phyloP scores from a whole-genome alignment of 2,329 filamentous ascomycete genomes.

The Cryphonectria carpinicola region DNA sequence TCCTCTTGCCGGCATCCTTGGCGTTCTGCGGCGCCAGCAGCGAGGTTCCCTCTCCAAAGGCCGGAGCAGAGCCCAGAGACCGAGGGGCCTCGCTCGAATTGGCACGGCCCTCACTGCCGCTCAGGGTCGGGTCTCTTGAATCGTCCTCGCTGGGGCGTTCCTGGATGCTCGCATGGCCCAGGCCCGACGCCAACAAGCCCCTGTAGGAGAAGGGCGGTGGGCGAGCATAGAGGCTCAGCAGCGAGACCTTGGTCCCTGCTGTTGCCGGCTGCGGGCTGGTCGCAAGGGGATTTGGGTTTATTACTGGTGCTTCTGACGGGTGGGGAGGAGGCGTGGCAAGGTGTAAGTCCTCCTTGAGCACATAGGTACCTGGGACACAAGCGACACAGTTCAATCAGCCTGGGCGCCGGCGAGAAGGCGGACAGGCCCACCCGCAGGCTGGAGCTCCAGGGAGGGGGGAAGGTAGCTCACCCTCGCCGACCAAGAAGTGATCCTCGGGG shows the following conservation, averaged over 20 bases:
- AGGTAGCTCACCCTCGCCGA: conserved; percentile 76
- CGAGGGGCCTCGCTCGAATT: conserved; percentile 57
- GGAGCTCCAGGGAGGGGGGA: neutral
- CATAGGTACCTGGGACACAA: conserved; percentile 72
- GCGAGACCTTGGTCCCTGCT: conserved; percentile 80
- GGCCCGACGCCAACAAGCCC: conserved; percentile 54
- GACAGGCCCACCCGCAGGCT: conserved; percentile 4
- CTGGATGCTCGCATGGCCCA: conserved; percentile 57
- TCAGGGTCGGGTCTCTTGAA: conserved; percentile 63
- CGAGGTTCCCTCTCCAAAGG: conserved; percentile 86
- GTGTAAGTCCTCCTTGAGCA: conserved; percentile 86
- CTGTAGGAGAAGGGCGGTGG: conserved; percentile 60
- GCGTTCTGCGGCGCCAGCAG: conserved; percentile 65
- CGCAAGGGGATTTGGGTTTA: conserved; percentile 88
- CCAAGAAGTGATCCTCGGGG: conserved; percentile 87
- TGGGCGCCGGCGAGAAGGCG: neutral
- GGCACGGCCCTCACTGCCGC: conserved; percentile 55
- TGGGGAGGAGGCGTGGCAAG: conserved; percentile 94
- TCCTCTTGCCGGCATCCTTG: conserved; percentile 78
- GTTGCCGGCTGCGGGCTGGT: conserved; percentile 84
- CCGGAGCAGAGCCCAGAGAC: conserved; percentile 57
- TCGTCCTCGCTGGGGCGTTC: conserved; percentile 65
- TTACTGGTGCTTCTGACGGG: conserved; percentile 85
- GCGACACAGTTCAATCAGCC: conserved; percentile 21
- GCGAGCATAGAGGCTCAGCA: conserved; percentile 72